A percentile compares a stretch with the other conserved stretches of the same genome.
These are phyloP conservation scores for Clarkia xantiana DNA, from an alignment of 345 rosid genomes.

Conservation along the genomic window DNA sequence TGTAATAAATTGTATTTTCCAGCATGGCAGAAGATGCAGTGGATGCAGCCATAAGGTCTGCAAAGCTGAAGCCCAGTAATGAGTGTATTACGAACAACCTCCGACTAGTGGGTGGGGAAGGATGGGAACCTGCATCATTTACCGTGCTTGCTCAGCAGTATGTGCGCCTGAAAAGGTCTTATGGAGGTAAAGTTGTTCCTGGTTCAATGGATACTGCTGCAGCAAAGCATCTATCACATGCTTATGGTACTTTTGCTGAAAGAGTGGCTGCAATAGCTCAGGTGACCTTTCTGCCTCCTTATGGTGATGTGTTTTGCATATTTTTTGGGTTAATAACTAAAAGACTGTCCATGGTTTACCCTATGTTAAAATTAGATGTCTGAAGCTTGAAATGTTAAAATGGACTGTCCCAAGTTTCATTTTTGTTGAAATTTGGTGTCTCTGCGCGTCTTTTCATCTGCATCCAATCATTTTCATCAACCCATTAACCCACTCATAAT, in stretches of 20 bases:
- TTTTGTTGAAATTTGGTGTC: no score
- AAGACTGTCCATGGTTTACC: background rate
- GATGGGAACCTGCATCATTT: constrained; percentile 84
- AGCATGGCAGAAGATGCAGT: constrained; percentile 99
- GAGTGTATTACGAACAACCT: constrained; percentile 52
- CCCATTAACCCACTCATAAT: no score
- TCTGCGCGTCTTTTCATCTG: no score
- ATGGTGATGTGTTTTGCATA: background rate
- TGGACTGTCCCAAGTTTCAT: no score
- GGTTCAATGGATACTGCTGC: constrained; percentile 77
- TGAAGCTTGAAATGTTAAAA: no score
- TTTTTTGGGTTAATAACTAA: background rate
- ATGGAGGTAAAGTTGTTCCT: constrained; percentile 70
- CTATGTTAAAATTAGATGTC: no score
- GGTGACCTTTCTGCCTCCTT: constrained; percentile 19
- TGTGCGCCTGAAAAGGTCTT: constrained; percentile 68
- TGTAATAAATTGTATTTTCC: constrained; percentile 31
- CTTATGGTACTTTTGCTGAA: constrained; percentile 78
- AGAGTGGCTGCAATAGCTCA: constrained; percentile 85
- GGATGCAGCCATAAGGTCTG: constrained; percentile 74
- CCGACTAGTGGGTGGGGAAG: constrained; percentile 64
- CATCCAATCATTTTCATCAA: no score
- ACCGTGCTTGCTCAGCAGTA: constrained; percentile 82
- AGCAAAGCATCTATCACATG: constrained; percentile 86
- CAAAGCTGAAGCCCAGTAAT: constrained; percentile 51